Evolutionary conservation across 345 rosid genomes (phyloP), one percentile per base, ranked within the genome.

Genomic region (Lepidium africanum): DNA sequence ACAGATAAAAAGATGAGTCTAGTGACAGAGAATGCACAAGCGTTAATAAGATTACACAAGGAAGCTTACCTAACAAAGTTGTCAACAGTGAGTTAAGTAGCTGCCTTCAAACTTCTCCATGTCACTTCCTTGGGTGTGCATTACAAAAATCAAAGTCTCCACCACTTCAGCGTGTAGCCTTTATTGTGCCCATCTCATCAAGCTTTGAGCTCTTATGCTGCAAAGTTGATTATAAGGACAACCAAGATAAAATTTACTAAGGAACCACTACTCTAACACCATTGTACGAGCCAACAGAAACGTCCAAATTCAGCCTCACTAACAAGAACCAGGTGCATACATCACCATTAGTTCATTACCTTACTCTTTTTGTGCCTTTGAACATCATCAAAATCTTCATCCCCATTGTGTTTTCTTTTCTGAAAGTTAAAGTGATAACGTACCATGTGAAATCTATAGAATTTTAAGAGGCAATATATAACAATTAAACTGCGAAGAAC

Each of bases 341-440:
- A 43, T 35, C 1, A n/a, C 41, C 15, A 37, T 36, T 46, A 8
- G 50, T 61, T 14, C 57, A 73, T 85, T 82, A 93, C 97, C 97
- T 90, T 87, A 72, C 87, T 87, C 79, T 90, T 90, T 80, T 88
- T 90, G 84, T 83, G 94, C 80, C 83, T 81, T 77, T 86, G 90
- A 59, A 73, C 65, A 27, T 87, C 98, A 75, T 80, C 86, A 16
- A 77, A 72, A 81, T 86, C 89, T 77, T 84, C 90, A 33, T 85
- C 90, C 45, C 87, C 94, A 59, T 80, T 87, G 59, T 85, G 93
- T 81, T 85, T 92, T 80, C 98, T 82, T 87, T 88, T 92, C 98
- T 92, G 92, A 76, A 79, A 67, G 56, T 30, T 63, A 50, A n/a
- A 61, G 45, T 23, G 72, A 39, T 30, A 54, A 7, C 2, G 21